Evolutionary conservation across 2,329 filamentous ascomycete genomes (phyloP).

Genomic region (Diaporthe caulivora): DNA sequence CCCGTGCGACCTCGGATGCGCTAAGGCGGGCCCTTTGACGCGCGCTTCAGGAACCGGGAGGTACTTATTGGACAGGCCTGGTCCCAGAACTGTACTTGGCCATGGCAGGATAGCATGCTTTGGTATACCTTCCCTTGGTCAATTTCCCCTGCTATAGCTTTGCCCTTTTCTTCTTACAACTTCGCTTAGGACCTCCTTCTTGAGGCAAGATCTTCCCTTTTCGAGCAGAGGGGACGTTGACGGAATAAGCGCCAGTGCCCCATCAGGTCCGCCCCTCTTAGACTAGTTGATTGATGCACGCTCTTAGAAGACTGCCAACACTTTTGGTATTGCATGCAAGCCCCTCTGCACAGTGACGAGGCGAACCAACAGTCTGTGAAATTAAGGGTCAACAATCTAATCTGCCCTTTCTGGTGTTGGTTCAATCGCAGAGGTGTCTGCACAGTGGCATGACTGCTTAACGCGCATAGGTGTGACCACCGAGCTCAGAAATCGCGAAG

Average conservation of each 20-base stretch:
- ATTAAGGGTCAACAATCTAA: background rate
- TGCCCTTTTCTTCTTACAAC: background rate
- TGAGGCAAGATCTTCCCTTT: background rate
- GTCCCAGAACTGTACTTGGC: background rate
- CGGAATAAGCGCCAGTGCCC: constrained; percentile 9
- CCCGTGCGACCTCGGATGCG: constrained; percentile 10
- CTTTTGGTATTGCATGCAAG: background rate
- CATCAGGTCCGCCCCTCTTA: background rate
- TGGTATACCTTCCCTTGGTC: constrained; percentile 1
- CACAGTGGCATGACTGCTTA: background rate
- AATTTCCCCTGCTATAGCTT: background rate
- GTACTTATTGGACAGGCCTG: background rate
- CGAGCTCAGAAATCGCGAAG: background rate
- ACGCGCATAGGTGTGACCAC: background rate
- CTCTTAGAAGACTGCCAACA: background rate
- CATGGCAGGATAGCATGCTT: background rate
- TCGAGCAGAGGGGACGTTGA: background rate
- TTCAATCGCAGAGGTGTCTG: background rate
- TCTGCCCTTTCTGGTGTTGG: background rate
- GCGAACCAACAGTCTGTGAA: background rate
- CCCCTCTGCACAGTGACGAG: background rate
- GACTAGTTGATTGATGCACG: background rate
- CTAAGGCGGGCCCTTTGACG: constrained; percentile 34
- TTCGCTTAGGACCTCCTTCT: background rate
- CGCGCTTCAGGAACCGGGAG: constrained; percentile 30